Evolutionary conservation across 495 filamentous ascomycete genomes (phyloP), one percentile per base, ranked within the genome.

Genomic region (Apiosordaria backusii): DNA sequence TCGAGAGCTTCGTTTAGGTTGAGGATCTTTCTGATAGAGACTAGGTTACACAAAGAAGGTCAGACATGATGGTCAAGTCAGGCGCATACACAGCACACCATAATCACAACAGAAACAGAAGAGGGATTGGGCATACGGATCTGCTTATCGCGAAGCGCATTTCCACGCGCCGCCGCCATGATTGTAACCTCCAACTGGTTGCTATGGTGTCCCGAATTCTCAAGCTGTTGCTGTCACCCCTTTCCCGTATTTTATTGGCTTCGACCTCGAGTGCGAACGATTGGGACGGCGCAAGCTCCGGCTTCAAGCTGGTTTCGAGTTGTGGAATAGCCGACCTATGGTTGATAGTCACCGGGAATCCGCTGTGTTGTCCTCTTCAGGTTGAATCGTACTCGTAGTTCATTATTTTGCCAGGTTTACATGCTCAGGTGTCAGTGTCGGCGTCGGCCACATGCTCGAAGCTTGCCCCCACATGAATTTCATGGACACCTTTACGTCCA

Each of bases 91-190:
- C 50, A 22, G n/a, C 52, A 21, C 3, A 45, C 21, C 7, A 55
- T 23, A 21, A 55, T 22, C 50, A 53, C 50, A 23, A 55, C 13
- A 16, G n/a, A 5, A 29, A 35, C 22, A 1, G 52, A 55, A 23
- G n/a, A 55, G 7, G 52, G 52, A 21, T 4, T 25, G 50, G 23
- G 63, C 78, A 68, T 71, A 98, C 95, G 89, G 80, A 98, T 91
- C 87, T 99, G 95, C 77, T 93, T 92, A 83, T 97, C 95, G 77
- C 95, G 88, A 73, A 99, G 85, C 67, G 92, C 92, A 80, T 87
- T 84, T 64, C 88, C 84, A 66, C 85, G 84, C 67, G 87, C 80
- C 65, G 90, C 71, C 66, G 90, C 71, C 70, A 72, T 75, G 45
- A 25, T 66, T 29, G 54, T 22, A 24, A 1, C 53, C 22, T 59